Conservation (phyloP, 208 protist genomes). For the Trypanosoma vivax region DNA sequence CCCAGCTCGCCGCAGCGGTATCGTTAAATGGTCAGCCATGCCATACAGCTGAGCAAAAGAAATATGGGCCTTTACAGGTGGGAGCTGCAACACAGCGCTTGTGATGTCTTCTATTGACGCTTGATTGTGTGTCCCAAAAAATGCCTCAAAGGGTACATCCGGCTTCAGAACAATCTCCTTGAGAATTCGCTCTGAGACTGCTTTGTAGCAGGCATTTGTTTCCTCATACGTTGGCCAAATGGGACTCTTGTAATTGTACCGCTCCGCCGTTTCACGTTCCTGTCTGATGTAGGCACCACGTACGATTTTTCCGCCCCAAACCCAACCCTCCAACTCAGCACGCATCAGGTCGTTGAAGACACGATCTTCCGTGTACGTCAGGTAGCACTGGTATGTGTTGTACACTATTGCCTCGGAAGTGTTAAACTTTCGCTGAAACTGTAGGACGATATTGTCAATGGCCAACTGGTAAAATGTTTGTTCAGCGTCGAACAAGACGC, state of each 20-base stretch:
- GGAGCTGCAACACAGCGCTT: constrained; percentile 46
- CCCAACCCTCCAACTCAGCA: constrained; percentile 63
- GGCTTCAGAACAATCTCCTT: constrained; percentile 41
- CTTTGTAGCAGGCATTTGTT: constrained; percentile 90
- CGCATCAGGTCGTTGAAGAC: constrained; percentile 86
- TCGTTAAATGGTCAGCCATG: constrained; percentile 95
- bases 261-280: constrained; percentile 64
- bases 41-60: constrained; percentile 95
- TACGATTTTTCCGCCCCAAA: constrained; percentile 94
- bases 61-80: constrained; percentile 29
- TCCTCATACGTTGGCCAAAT: constrained; percentile 89
- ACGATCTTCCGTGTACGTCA: constrained; percentile 86
- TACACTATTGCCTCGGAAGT: constrained; percentile 85
- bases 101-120: constrained; percentile 71
- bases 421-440: constrained; percentile 90
- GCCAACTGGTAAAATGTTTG: constrained; percentile 95
- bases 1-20: constrained; percentile 81
- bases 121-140: constrained; percentile 94
- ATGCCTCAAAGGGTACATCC: constrained; percentile 54
- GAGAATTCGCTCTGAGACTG: constrained; percentile 53
- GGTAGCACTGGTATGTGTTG: constrained; percentile 97
- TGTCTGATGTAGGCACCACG: constrained; percentile 95
- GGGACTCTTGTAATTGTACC: constrained; percentile 81
- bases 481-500: constrained; percentile 94
- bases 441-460: constrained; percentile 89